A percentile compares a stretch with the other conserved stretches of the same genome.
phyloP scores from a whole-genome alignment of 306 rosid genomes.

The Rosa multiflora region DNA sequence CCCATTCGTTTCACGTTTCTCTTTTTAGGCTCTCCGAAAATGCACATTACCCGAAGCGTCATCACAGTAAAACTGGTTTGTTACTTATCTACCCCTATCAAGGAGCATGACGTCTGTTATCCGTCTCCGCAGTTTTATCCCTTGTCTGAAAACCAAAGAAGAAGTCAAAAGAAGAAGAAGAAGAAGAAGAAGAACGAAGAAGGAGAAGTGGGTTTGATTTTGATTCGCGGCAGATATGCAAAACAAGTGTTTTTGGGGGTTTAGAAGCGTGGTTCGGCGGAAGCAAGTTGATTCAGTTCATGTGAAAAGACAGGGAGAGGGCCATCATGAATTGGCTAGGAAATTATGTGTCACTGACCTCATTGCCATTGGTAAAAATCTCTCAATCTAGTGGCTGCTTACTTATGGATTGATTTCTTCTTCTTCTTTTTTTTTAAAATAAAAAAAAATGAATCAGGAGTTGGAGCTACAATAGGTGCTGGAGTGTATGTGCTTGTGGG shows the following conservation, averaged over 20 bases:
- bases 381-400: too few relatives aligned
- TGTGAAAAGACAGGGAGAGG: constrained; percentile 18
- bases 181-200: too few relatives aligned
- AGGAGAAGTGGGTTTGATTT: not conserved
- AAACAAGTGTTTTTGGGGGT: constrained; percentile 23
- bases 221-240: constrained; percentile 4
- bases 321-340: constrained; percentile 48
- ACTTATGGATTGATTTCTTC: too few relatives aligned
- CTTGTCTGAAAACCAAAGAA: too few relatives aligned
- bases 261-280: constrained; percentile 55
- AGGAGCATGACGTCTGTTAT: too few relatives aligned
- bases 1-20: too few relatives aligned
- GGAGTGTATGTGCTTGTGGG: constrained; percentile 95
- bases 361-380: constrained; percentile 52
- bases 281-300: constrained; percentile 69
- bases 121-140: too few relatives aligned
- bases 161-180: too few relatives aligned
- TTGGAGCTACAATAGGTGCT: constrained; percentile 91
- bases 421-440: too few relatives aligned
- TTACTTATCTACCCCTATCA: not conserved
- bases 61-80: not conserved
- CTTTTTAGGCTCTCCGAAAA: too few relatives aligned
- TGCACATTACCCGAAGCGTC: too few relatives aligned
- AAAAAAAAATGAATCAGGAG: too few relatives aligned
- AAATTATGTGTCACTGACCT: constrained; percentile 58